Percentiles rank a stretch among this genome's conserved stretches.
phyloP scores from a whole-genome alignment of 805 yeast genomes.

The Metschnikowia henanensis region DNA sequence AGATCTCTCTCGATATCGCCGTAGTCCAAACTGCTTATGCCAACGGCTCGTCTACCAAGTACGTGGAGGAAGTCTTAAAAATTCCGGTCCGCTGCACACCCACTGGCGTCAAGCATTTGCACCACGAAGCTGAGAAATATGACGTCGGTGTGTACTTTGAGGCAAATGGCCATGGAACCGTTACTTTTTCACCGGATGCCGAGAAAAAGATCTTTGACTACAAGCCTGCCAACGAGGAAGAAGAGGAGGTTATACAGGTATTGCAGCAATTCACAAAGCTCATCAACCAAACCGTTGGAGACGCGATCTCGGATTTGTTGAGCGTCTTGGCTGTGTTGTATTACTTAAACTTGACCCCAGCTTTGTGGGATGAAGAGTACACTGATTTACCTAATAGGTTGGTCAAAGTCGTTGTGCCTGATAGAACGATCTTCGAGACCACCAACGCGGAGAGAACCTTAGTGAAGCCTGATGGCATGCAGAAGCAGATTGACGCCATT shows the following conservation, averaged over 20 bases:
- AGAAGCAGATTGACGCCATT: slow-evolving; percentile 62
- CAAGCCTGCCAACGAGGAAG: slow-evolving; percentile 38
- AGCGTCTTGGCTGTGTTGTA: slow-evolving; percentile 67
- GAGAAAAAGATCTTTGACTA: slow-evolving; percentile 36
- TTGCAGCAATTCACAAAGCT: slow-evolving; percentile 63
- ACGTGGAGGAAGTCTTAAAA: slow-evolving; percentile 56
- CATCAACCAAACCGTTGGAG: slow-evolving; percentile 98
- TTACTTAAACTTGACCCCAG: slow-evolving; percentile 57
- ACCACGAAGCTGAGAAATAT: slow-evolving; percentile 82
- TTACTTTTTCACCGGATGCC: slow-evolving; percentile 63
- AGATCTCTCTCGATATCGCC: slow-evolving; percentile 55
- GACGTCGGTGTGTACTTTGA: slow-evolving; percentile 96
- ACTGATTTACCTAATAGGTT: slow-evolving; percentile 85
- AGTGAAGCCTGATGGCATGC: slow-evolving; percentile 76
- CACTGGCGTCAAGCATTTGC: slow-evolving; percentile 96
- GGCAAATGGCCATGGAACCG: slow-evolving; percentile 99
- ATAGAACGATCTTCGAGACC: slow-evolving; percentile 76
- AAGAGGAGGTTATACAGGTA: slow-evolving; percentile 50
- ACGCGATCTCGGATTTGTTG: slow-evolving; percentile 90
- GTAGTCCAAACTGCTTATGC: slow-evolving; percentile 98
- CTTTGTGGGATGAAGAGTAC: slow-evolving; percentile 75
- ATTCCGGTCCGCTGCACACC: slow-evolving; percentile 87
- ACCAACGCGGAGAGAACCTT: slow-evolving; percentile 89
- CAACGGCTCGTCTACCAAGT: slow-evolving; percentile 86
- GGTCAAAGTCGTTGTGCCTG: slow-evolving; percentile 79